phyloP scores from a whole-genome alignment of 129 eudicot species.

The Arctium lappa region DNA sequence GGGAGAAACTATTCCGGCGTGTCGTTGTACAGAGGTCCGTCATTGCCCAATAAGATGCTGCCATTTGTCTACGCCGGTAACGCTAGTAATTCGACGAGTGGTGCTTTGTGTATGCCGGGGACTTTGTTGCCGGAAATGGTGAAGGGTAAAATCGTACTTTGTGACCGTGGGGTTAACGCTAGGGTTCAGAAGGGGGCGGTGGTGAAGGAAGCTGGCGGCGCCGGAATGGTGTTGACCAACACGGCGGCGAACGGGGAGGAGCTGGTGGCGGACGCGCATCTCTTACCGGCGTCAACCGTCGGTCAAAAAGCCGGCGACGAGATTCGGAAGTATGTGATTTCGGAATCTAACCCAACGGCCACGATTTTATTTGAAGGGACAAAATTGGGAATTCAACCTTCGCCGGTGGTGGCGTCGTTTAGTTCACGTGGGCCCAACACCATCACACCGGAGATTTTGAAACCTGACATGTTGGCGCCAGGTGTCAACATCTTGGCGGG shows the following conservation, averaged over 20 bases:
- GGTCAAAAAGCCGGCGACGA: constrained; percentile 69
- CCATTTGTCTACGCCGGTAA: constrained; percentile 93
- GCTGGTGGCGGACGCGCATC: constrained; percentile 92
- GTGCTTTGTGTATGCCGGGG: constrained; percentile 87
- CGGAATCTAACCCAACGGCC: constrained; percentile 61
- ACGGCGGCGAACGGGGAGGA: constrained; percentile 97
- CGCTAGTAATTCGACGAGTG: constrained; percentile 65
- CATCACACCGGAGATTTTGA: constrained; percentile 75
- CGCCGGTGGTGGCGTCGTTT: constrained; percentile 96
- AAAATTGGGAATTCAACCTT: constrained; percentile 80
- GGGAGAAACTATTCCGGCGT: constrained; percentile 80
- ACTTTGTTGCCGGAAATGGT: constrained; percentile 68
- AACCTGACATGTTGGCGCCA: constrained; percentile 88
- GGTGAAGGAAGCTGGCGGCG: constrained; percentile 87
- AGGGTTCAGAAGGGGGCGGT: constrained; percentile 92
- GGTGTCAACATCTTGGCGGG: constrained; percentile 96
- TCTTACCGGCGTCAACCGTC: constrained; percentile 82
- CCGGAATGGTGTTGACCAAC: constrained; percentile 87
- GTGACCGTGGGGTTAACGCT: constrained; percentile 87
- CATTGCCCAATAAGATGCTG: constrained; percentile 45
- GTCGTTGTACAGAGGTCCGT: constrained; percentile 62
- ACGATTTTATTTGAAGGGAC: constrained; percentile 77
- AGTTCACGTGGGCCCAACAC: constrained; percentile 91
- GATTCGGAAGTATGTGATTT: constrained; percentile 47
- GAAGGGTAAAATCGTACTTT: constrained; percentile 78